These are phyloP conservation scores for Pterocarpus macrocarpus DNA, from an alignment of 306 rosid genomes.

Conservation along the genomic window DNA sequence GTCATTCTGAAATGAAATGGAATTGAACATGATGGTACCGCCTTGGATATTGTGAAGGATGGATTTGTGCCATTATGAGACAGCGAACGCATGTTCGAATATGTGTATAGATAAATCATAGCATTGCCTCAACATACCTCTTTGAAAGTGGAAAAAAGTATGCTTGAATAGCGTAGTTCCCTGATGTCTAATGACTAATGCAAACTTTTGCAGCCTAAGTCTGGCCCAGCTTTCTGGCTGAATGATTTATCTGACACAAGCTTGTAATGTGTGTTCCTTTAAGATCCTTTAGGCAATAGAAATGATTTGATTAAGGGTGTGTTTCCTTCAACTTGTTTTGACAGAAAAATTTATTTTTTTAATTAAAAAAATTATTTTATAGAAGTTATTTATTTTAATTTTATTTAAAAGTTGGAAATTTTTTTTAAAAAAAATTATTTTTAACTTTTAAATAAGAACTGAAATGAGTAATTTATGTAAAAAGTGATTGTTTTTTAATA, in stretches of 20 bases:
- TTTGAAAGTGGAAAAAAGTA: not conserved
- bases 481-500: too few relatives aligned
- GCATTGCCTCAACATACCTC: not conserved
- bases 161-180: not conserved
- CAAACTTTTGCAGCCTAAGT: not conserved
- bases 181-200: conserved; percentile 11
- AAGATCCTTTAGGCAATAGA: conserved; percentile 5
- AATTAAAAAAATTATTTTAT: too few relatives aligned
- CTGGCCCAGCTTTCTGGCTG: not conserved
- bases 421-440: too few relatives aligned
- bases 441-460: too few relatives aligned
- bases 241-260: conserved; percentile 21
- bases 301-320: not conserved
- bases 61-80: conserved; percentile 32
- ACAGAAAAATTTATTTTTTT: too few relatives aligned
- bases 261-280: not conserved
- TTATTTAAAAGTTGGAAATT: too few relatives aligned
- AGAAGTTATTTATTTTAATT: too few relatives aligned
- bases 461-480: too few relatives aligned
- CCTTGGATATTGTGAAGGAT: not conserved
- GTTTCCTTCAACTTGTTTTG: too few relatives aligned
- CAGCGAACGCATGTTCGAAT: not conserved
- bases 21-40: conserved; percentile 2
- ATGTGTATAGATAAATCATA: not conserved
- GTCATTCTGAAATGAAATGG: conserved; percentile 37